Base-by-base conservation (phyloP, 208 protist genomes). In the Tritrichomonas foetus region DNA sequence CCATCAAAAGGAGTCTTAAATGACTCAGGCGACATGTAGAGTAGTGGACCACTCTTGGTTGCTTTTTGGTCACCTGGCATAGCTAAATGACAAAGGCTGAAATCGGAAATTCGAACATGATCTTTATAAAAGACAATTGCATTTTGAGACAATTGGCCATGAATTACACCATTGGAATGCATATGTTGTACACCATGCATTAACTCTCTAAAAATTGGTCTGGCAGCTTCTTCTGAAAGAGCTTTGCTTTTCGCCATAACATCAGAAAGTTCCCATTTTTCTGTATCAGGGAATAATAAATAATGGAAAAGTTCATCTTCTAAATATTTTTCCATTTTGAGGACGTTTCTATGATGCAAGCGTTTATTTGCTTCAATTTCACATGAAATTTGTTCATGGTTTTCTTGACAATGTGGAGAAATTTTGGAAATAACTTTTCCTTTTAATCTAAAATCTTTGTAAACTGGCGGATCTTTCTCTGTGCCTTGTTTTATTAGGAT, bases 271-370 rank as follows among this genome's bases (percentile, higher is more conserved):
- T 44, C 44, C 33, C 39, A 39, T 39, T 49, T 49, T 33, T 20
- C 44, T 41, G 47, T 57, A 89, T 89, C 78, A 3, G 41, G 78
- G 16, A 20, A 89, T n/a, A 89, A 14, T 33, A 89, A 33, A 39
- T 89, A 89, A 13, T 49, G 47, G 30, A 89, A 89, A 27, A 89
- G 47, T 39, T 89, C 78, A 89, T 89, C 78, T 89, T 89, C 78
- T 14, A 89, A n/a, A 39, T 53, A 47, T 39, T 20, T 27, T 1
- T 41, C 27, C 47, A 57, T 89, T 89, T 89, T 89, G 27, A 89
- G 33, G 0, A 89, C 47, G 57, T 89, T 57, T 89, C 16, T 25
- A 16, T 89, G 41, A n/a, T 89, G 44, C 39, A 47, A n/a, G 2
- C 20, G 33, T 57, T 57, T 53, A 57, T 89, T 89, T 9, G 78